Evolutionary conservation across 2,329 filamentous ascomycete genomes (phyloP), one percentile per base, ranked within the genome.

Genomic region (Colletotrichum lindemuthianum): DNA sequence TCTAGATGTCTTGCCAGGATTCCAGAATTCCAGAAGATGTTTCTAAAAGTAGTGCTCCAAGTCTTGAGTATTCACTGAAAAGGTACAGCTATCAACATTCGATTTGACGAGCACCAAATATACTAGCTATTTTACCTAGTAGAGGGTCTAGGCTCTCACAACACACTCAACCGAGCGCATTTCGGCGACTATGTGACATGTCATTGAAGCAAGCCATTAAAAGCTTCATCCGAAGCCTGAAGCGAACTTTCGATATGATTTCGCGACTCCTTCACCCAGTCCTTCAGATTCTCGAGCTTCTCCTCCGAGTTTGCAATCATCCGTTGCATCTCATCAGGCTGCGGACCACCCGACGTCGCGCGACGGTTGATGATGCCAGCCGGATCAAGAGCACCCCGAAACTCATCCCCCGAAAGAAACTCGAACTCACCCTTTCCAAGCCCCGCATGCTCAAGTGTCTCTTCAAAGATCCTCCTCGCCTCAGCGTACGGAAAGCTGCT

Each of bases 321-420:
- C 9, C 63, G 45, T 11, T 58, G 41, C 59, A 65, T 65, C 32
- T 65, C 63, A 2, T 33, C 32, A 9, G 51, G 59, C 36, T 65
- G 63, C 8, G 63, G 63, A 2, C 63, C 63, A 3, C 63, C 63
- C 1, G 51, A 61, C 2, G 63, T 63, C 5, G 63, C 59, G 12
- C 63, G 43, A 12, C 44, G 58, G 4, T 39, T 51, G n/a, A 63
- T 51, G 32, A 65, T 65, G 4, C 51, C 51, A 13, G 41, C 47
- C 10, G 63, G 63, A 15, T 65, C 47, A 6, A 65, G 45, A 2
- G 63, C 41, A 1, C 44, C 34, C 4, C 52, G 44, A 11, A 65
- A 65, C 12, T 48, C 59, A 4, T 41, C 6, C n/a, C 63, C 52
- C 2, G 8, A 36, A 45, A 65, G 12, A 12, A 63, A 65, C 7